phyloP scores from a whole-genome alignment of 1,284 basidiomycete genomes.

The Sanghuangporus weigelae region DNA sequence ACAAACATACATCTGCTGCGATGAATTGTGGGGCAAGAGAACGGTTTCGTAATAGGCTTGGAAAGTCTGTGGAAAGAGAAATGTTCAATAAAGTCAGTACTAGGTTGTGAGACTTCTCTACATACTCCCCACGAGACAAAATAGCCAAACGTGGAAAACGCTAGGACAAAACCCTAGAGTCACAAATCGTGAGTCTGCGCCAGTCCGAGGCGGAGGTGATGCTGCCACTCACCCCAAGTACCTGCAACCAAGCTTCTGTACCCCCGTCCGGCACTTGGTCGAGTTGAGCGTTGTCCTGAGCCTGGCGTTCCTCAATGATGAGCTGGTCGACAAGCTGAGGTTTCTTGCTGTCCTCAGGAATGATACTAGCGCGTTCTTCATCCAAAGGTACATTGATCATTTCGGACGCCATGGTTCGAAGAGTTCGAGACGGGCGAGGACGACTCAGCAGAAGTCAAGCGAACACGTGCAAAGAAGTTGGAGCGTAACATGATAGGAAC shows the following conservation, averaged over 20 bases:
- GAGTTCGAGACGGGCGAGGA: too few relatives aligned
- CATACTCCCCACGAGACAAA: slow-evolving; percentile 39
- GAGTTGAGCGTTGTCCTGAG: neutral
- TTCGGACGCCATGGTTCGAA: too few relatives aligned
- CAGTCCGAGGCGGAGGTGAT: neutral
- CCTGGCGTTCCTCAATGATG: too few relatives aligned
- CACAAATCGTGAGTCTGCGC: neutral
- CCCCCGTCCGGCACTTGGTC: slow-evolving; percentile 33
- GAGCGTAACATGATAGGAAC: too few relatives aligned
- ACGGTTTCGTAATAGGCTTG: slow-evolving; percentile 47
- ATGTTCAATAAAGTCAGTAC: slow-evolving; percentile 12
- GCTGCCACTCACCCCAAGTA: slow-evolving; percentile 30
- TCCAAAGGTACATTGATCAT: too few relatives aligned
- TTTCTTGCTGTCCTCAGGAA: too few relatives aligned
- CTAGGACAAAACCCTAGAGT: neutral
- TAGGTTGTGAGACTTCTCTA: neutral
- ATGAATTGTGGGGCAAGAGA: slow-evolving; percentile 31
- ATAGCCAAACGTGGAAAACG: slow-evolving; percentile 30
- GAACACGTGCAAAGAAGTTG: too few relatives aligned
- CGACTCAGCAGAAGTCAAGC: too few relatives aligned
- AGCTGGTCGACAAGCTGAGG: too few relatives aligned
- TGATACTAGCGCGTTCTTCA: too few relatives aligned
- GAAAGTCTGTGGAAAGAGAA: slow-evolving; percentile 34
- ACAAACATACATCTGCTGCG: slow-evolving; percentile 27
- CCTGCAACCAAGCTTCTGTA: slow-evolving; percentile 33